Base-by-base conservation (phyloP, 257 asterid genomes). In the Coffea eugenioides region DNA sequence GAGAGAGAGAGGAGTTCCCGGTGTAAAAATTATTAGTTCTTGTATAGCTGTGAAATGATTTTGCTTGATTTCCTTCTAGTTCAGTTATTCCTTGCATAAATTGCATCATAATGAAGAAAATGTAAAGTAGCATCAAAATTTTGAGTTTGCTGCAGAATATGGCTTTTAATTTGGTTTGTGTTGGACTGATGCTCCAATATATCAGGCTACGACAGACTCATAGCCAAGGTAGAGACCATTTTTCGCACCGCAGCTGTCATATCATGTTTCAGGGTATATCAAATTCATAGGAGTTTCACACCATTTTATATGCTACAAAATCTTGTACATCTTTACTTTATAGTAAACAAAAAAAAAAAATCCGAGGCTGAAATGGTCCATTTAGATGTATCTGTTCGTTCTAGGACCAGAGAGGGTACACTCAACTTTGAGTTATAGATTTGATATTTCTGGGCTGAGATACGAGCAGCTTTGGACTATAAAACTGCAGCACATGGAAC, bases 221-320 rank as follows among this genome's bases (percentile, higher is more conserved):
- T 45, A 14, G 54, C 41, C 31, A 34, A 54, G 23, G 66, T 12
- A 9, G 34, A 65, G 11, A 67, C 71, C 23, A 67, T 31, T 18
- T 56, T 56, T 18, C 18, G 64, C 9, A 56, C 2, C 7, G 21
- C 1, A 56, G 64, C n/a, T 56, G 25, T 18, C 64, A 56, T 4
- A 56, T 18, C 64, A 56, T 56, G 8, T n/a, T 78, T 91, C 80
- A 93, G 21, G 6, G 59, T 14, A 52, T 52, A 52, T 52, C 59
- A 15, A 14, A 13, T 52, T 15, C 4, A 13, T 6, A 6, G 6
- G 59, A 52, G 59, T 52, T 52, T 52, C 59, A 15, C 5, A 3
- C 16, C 59, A 14, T 52, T 52, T 52, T 20, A 52, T 52, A 13
- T 14, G 21, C 15, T 12, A 52, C 6, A 52, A 52, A 52, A 13